Evolutionary conservation across 2,329 filamentous ascomycete species (phyloP).

Genomic region (Verticillium klebahnii): DNA sequence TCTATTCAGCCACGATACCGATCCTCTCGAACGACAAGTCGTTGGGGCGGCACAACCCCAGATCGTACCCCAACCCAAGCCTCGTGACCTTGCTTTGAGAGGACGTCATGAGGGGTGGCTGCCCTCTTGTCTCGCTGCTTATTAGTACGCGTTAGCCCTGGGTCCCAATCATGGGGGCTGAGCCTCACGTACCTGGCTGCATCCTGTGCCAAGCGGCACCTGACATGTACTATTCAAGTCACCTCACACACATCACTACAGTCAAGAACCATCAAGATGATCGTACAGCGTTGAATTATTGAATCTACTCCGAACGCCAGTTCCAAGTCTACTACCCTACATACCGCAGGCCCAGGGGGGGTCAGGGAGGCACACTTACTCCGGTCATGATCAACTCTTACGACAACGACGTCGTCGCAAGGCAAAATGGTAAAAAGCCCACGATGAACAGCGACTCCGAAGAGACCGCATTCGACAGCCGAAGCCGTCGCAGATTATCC

Average conservation of each 20-base stretch:
- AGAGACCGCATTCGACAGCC: neutral
- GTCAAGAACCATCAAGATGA: neutral
- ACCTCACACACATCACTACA: neutral
- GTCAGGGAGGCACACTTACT: neutral
- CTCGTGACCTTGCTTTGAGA: neutral
- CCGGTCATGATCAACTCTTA: neutral
- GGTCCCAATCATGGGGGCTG: neutral
- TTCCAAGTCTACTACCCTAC: neutral
- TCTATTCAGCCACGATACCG: neutral
- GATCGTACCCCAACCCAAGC: neutral
- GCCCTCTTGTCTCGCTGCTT: neutral
- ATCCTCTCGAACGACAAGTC: neutral
- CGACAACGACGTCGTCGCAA: neutral
- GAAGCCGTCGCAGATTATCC: conserved; percentile 23
- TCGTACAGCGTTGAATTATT: neutral
- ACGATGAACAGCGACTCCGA: neutral
- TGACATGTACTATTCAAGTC: neutral
- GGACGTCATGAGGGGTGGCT: neutral
- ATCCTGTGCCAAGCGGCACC: neutral
- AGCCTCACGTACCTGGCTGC: neutral
- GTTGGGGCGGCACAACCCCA: neutral
- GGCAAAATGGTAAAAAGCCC: neutral
- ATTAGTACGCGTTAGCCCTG: neutral
- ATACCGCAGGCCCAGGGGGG: neutral
- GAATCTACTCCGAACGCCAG: neutral